A percentile compares a stretch with the other conserved stretches of the same genome.
Conservation (phyloP, 2,329 filamentous ascomycete genomes). For the Monilinia polystroma region DNA sequence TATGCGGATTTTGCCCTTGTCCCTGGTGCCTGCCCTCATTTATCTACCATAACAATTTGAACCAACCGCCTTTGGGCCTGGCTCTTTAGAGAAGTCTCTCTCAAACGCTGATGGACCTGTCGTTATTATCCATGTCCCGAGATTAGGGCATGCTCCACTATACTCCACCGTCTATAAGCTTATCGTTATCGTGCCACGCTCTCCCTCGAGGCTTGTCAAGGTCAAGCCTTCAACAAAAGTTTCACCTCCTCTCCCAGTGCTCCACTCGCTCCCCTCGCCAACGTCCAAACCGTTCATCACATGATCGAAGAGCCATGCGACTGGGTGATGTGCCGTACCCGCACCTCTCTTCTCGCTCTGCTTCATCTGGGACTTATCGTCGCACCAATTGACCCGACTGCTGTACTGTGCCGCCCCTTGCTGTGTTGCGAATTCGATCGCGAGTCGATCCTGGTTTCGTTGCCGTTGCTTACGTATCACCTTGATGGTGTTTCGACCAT, state of each 20-base stretch:
- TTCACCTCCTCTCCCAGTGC: not conserved
- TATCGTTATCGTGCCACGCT: slow-evolving; percentile 10
- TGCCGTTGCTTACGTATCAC: not conserved
- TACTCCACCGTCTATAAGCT: slow-evolving; percentile 6
- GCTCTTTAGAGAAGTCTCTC: not conserved
- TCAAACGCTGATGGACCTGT: not conserved
- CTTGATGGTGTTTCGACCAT: not conserved
- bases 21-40: slow-evolving; percentile 2
- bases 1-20: not conserved
- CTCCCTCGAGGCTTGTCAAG: not conserved
- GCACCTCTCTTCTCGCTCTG: not conserved
- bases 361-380: slow-evolving; percentile 12
- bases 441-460: not conserved
- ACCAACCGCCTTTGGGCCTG: too few relatives aligned
- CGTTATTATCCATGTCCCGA: not conserved
- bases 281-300: slow-evolving; percentile 1
- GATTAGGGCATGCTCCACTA: not conserved
- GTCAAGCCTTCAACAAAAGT: not conserved
- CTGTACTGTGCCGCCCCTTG: not conserved
- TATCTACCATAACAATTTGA: not conserved
- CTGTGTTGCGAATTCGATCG: not conserved
- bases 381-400: not conserved
- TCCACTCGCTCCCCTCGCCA: not conserved
- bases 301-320: slow-evolving; percentile 4
- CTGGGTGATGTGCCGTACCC: not conserved